These are phyloP conservation scores for Nymphaea thermarum DNA, from an alignment of 164 flowering plant genomes.

Conservation along the genomic window DNA sequence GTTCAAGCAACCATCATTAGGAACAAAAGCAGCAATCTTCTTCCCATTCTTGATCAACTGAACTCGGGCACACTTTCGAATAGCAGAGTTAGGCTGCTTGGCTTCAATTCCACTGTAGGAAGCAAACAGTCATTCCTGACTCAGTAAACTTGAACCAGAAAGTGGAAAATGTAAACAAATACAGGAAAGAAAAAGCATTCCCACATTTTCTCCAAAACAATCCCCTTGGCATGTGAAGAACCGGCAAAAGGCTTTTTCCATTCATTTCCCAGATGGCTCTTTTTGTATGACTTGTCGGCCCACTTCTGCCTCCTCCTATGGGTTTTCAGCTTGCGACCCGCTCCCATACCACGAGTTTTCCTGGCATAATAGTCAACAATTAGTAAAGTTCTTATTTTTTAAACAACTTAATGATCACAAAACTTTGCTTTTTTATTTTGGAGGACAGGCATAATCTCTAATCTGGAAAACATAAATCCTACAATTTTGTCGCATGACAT, in stretches of 20 bases:
- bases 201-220: constrained; percentile 27
- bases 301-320: constrained; percentile 24
- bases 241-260: constrained; percentile 31
- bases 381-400: too few relatives aligned
- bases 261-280: constrained; percentile 25
- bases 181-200: background rate
- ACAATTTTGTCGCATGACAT: too few relatives aligned
- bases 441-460: too few relatives aligned
- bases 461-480: too few relatives aligned
- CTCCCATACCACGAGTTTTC: constrained; percentile 30
- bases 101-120: constrained; percentile 23
- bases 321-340: constrained; percentile 29
- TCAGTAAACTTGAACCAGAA: too few relatives aligned
- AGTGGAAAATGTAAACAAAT: too few relatives aligned
- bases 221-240: constrained; percentile 27
- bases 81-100: constrained; percentile 57
- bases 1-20: constrained; percentile 84
- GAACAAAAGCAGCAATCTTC: constrained; percentile 88
- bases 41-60: constrained; percentile 76
- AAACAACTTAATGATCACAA: too few relatives aligned
- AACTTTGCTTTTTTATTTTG: too few relatives aligned
- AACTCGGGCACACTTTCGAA: constrained; percentile 70
- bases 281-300: constrained; percentile 27
- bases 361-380: constrained; percentile 4
- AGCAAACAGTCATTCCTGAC: background rate